A percentile compares a stretch with the other conserved stretches of the same genome.
phyloP scores from a whole-genome alignment of 2,329 filamentous ascomycete genomes.

The Colletotrichum horii region DNA sequence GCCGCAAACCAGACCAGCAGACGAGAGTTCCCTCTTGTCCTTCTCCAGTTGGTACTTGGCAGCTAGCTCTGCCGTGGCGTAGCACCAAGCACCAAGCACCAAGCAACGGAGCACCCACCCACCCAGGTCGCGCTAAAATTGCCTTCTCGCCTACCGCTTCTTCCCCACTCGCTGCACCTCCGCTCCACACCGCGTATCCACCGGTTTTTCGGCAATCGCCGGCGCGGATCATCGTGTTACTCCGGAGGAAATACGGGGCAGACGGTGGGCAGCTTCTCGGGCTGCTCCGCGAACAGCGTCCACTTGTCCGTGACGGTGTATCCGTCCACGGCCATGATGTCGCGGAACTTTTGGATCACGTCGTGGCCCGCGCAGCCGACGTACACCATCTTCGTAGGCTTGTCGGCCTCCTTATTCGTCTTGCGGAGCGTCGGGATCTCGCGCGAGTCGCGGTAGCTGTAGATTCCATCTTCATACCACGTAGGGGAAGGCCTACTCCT shows the following conservation, averaged over 20 bases:
- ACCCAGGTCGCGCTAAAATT: neutral
- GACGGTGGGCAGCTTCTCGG: neutral
- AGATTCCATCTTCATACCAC: neutral
- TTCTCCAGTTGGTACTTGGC: neutral
- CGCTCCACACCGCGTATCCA: neutral
- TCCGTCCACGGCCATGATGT: neutral
- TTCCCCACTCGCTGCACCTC: neutral
- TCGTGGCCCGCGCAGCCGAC: neutral
- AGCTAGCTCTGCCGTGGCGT: constrained; percentile 8
- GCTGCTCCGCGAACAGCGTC: neutral
- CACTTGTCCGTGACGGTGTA: neutral
- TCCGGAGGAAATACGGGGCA: neutral
- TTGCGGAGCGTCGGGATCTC: neutral
- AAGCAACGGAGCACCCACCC: neutral
- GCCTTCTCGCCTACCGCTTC: neutral
- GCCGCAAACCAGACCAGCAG: neutral
- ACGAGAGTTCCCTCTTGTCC: neutral
- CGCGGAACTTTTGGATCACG: neutral
- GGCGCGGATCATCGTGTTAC: neutral
- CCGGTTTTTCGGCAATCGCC: neutral
- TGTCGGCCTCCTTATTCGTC: neutral
- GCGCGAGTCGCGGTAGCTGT: neutral
- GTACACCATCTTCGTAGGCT: neutral
- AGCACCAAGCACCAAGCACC: neutral
- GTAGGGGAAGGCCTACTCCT: neutral